Evolutionary conservation across 106 monocot genomes (phyloP).

Genomic region (Gastrodia elata): DNA sequence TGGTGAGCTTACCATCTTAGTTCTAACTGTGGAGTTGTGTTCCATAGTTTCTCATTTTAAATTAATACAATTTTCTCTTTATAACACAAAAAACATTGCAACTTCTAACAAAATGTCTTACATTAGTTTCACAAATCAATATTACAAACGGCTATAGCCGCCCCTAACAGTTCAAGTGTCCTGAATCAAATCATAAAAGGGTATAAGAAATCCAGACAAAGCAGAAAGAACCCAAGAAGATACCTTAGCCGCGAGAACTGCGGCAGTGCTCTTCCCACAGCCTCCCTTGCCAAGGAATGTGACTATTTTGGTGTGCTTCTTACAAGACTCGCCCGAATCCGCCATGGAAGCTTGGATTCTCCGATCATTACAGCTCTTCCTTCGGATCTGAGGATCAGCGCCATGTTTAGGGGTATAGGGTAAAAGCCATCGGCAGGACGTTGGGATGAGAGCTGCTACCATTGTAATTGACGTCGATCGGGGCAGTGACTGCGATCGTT

Average conservation of each 20-base stretch:
- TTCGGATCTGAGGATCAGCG: slow-evolving; percentile 4
- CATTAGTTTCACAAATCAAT: too few relatives aligned
- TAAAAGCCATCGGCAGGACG: slow-evolving; percentile 6
- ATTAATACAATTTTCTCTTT: too few relatives aligned
- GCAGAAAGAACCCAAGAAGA: not conserved
- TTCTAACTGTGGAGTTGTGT: too few relatives aligned
- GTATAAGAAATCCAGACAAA: not conserved
- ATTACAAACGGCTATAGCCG: too few relatives aligned
- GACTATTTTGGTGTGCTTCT: slow-evolving; percentile 49
- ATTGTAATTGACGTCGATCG: too few relatives aligned
- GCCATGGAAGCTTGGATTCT: slow-evolving; percentile 18
- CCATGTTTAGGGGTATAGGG: slow-evolving; percentile 15
- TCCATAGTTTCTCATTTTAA: too few relatives aligned
- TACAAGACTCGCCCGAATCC: slow-evolving; percentile 12
- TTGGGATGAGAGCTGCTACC: not conserved
- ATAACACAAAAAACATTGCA: too few relatives aligned
- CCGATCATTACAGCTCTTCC: slow-evolving; percentile 4
- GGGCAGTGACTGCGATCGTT: not conserved
- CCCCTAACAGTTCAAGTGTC: too few relatives aligned
- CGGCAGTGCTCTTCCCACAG: slow-evolving; percentile 81
- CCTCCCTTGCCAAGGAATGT: slow-evolving; percentile 95
- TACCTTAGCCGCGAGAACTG: slow-evolving; percentile 78
- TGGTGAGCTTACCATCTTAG: too few relatives aligned
- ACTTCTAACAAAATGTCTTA: too few relatives aligned
- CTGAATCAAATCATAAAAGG: not conserved